A percentile compares a stretch with the other conserved stretches of the same genome.
Evolutionary conservation across 805 yeast species (phyloP).

Genomic region (Saccharomycopsis capsularis): DNA sequence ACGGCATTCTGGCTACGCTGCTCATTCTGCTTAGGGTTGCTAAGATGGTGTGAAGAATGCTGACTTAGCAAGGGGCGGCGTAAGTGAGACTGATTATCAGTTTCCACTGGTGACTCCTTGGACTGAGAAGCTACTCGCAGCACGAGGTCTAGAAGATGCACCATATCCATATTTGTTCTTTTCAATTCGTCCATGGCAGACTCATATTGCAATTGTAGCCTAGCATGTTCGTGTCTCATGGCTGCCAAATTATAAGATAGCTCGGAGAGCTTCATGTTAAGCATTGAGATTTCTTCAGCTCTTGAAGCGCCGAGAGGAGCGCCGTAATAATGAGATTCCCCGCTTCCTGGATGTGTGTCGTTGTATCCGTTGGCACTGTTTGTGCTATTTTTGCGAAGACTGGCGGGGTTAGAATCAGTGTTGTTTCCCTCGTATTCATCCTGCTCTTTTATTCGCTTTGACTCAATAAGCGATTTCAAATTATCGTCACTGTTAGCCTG

Average conservation of each 20-base stretch:
- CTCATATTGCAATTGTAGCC: constrained; percentile 41
- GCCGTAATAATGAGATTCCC: not conserved
- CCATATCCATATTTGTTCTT: constrained; percentile 45
- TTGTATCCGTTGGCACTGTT: not conserved
- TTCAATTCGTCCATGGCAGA: constrained; percentile 41
- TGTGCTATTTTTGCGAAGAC: not conserved
- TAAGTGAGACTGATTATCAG: not conserved
- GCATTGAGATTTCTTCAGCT: not conserved
- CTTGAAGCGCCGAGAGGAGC: not conserved
- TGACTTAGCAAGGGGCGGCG: no score
- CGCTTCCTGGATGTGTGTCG: not conserved
- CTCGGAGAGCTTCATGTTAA: constrained; percentile 7
- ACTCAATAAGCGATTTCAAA: not conserved
- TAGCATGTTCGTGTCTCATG: constrained; percentile 37
- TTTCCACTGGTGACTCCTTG: not conserved
- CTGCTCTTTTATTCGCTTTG: not conserved
- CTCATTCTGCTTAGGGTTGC: not conserved
- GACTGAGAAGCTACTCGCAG: not conserved
- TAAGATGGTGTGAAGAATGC: no score
- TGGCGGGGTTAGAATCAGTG: not conserved
- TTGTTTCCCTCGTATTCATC: not conserved
- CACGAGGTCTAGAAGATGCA: constrained; percentile 40
- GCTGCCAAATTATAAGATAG: constrained; percentile 1
- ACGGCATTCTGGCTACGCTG: not conserved
- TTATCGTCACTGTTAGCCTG: not conserved